A percentile compares a stretch with the other conserved stretches of the same genome.
Evolutionary conservation across 1,139 yeast genomes (phyloP).

Genomic region (Kodamaea suecica): DNA sequence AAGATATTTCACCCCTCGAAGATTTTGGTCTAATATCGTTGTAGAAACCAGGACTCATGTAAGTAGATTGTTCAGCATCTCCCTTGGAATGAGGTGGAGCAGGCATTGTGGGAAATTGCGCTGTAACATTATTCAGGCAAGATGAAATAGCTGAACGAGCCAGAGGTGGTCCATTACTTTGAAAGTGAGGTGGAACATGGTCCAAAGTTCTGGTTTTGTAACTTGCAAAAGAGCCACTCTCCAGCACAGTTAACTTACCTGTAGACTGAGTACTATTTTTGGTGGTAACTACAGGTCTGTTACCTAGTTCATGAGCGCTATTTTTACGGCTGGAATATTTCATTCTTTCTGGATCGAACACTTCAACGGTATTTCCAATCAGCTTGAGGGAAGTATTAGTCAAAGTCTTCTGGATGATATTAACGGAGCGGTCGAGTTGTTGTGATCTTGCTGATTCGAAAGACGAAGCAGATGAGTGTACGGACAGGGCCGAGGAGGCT

Average conservation of each 20-base stretch:
- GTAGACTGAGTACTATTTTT: neutral
- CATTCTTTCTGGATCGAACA: constrained; percentile 7
- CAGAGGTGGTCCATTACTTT: neutral
- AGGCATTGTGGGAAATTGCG: constrained; percentile 1
- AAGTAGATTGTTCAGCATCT: constrained; percentile 1
- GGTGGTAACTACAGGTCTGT: neutral
- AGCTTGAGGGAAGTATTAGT: constrained; percentile 17
- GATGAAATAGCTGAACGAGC: neutral
- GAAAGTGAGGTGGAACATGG: neutral
- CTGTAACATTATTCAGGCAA: neutral
- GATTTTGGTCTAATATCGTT: constrained; percentile 29
- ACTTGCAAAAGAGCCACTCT: neutral
- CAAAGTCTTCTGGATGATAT: constrained; percentile 28
- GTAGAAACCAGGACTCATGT: constrained; percentile 6
- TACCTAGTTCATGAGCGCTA: neutral
- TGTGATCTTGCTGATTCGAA: constrained; percentile 19
- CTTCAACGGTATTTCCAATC: constrained; percentile 10
- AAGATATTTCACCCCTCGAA: constrained; percentile 28
- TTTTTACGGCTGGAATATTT: neutral
- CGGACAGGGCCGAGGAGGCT: constrained; percentile 14
- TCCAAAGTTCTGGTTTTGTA: neutral
- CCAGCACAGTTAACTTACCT: too few relatives aligned
- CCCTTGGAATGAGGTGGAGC: neutral
- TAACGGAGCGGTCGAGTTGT: constrained; percentile 22
- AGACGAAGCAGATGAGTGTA: constrained; percentile 19